A percentile compares a stretch with the other conserved stretches of the same genome.
phyloP scores from a whole-genome alignment of 345 rosid species.

The Populus deltoides region DNA sequence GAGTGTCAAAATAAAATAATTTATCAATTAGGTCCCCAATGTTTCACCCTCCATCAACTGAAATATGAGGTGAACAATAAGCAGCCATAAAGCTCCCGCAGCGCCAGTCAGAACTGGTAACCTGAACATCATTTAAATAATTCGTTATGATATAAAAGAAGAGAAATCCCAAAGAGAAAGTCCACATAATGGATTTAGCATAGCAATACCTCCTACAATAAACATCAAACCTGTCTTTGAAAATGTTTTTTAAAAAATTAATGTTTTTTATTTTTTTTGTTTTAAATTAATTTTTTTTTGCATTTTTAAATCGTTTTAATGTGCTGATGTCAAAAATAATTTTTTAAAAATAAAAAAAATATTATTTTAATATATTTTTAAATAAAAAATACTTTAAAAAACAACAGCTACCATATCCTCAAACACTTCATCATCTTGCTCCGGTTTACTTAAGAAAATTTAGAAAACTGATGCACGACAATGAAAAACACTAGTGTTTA shows the following conservation, averaged over 20 bases:
- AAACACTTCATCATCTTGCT: background rate
- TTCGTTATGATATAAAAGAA: background rate
- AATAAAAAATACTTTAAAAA: no score
- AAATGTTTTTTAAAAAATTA: no score
- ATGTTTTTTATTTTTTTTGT: no score
- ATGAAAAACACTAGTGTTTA: background rate
- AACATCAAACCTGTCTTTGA: no score
- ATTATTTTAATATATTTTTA: no score
- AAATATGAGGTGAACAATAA: constrained; percentile 67
- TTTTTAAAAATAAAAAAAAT: no score
- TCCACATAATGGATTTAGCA: background rate
- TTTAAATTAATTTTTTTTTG: no score
- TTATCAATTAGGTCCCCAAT: background rate
- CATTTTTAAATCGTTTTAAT: no score
- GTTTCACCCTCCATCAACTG: constrained; percentile 42
- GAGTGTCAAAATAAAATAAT: background rate
- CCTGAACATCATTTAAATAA: constrained; percentile 45
- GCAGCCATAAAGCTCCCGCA: constrained; percentile 66
- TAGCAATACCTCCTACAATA: background rate
- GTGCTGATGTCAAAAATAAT: no score
- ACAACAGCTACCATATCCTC: no score
- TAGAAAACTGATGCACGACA: background rate
- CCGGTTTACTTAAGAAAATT: background rate
- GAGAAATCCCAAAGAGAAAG: background rate
- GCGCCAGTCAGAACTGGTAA: constrained; percentile 80